Base-by-base conservation (phyloP, 169 alveolate species). In the Eimeria necatrix region DNA sequence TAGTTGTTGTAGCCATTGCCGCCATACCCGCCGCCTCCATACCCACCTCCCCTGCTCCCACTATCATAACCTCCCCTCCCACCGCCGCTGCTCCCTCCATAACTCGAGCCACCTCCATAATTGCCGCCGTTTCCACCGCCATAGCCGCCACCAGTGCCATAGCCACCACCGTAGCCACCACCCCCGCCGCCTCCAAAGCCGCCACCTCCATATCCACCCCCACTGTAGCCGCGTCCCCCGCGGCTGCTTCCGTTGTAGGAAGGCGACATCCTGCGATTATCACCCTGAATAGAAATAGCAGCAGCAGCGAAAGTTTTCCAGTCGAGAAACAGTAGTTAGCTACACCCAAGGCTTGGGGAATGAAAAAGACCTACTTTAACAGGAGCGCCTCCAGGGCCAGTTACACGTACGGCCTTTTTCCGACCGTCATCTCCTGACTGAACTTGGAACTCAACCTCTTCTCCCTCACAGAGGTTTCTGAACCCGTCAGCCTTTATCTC, bases 401-500 rank as follows among this genome's bases (percentile, higher is more conserved):
- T 96, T 70, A 97, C 98, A 76, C 88, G 85, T 24, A 97, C 97
- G 76, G 98, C 98, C 96, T 97, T 97, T 83, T 96, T 89, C 56
- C 97, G 96, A 46, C 97, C 97, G 64, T 96, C 95, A 24, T 94
- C 96, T 56, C 96, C 97, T 26, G 96, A 80, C 73, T 96, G 96
- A 32, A 97, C 95, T 53, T 95, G 96, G 53, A 94, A 94, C 22
- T 94, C 96, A 46, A 94, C 98, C 78, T 94, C 85, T 78, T 97
- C 98, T 56, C 95, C 97, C 78, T 97, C 98, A 10, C 94, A 95
- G 56, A 97, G 93, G 53, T 96, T 95, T 48, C 98, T 86, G 96
- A 96, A 97, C 14, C 98, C 98, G 84, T 94, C 97, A n/a, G 97
- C 97, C 49, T 96, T 94, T 56, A 97, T 97, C 60, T 94, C 97